Evolutionary conservation across 2,329 filamentous ascomycete species (phyloP).

Genomic region (Colletotrichum gigasporum): DNA sequence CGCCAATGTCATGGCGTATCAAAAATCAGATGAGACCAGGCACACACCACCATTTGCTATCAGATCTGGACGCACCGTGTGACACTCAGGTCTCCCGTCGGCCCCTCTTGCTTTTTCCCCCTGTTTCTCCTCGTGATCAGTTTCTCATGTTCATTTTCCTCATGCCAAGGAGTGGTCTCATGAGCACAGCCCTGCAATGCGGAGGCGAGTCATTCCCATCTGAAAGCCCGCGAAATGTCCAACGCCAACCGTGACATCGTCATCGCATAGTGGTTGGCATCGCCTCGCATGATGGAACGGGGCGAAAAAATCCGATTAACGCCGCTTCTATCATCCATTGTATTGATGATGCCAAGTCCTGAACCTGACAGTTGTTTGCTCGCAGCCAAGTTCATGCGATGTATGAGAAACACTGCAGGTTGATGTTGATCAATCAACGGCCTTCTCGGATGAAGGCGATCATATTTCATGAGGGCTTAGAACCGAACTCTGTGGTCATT

Average conservation of each 20-base stretch:
- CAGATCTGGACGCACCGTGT: not conserved
- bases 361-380: not conserved
- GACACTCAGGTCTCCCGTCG: not conserved
- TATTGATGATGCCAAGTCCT: not conserved
- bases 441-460: no score
- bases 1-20: constrained; percentile 10
- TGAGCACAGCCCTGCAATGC: not conserved
- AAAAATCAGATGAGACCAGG: constrained; percentile 26
- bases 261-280: not conserved
- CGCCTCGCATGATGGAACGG: not conserved
- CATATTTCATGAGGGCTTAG: no score
- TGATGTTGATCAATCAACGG: no score
- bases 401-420: not conserved
- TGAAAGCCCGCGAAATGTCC: not conserved
- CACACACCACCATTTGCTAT: not conserved
- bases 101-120: not conserved
- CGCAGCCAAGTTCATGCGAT: no score
- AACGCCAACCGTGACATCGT: constrained; percentile 10
- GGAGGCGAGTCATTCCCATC: constrained; percentile 20
- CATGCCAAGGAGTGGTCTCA: not conserved
- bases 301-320: constrained; percentile 1
- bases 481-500: no score
- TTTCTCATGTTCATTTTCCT: not conserved
- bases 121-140: not conserved
- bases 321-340: constrained; percentile 15